Conservation (phyloP, 2,329 filamentous ascomycete species). For the Diaporthe sp. region DNA sequence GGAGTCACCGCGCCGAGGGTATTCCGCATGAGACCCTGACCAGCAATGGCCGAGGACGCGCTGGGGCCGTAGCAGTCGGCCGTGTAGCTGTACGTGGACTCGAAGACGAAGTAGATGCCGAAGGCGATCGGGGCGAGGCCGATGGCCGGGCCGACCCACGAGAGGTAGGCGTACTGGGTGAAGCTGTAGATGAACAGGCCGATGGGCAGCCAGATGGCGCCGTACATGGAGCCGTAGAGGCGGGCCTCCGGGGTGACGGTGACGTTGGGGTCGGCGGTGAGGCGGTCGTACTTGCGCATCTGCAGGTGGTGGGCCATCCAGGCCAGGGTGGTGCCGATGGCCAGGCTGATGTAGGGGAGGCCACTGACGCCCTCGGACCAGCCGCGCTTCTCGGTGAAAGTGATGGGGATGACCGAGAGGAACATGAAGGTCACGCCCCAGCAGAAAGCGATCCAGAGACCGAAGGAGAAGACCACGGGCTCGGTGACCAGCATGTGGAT, state of each 20-base stretch:
- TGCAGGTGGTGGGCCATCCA: slow-evolving; percentile 62
- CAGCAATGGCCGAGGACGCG: slow-evolving; percentile 55
- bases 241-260: slow-evolving; percentile 58
- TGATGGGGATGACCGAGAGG: slow-evolving; percentile 63
- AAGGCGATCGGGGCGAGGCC: slow-evolving; percentile 63
- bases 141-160: slow-evolving; percentile 63
- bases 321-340: slow-evolving; percentile 60
- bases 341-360: slow-evolving; percentile 64
- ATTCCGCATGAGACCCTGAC: slow-evolving; percentile 65
- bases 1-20: slow-evolving; percentile 65
- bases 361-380: slow-evolving; percentile 63
- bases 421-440: slow-evolving; percentile 68
- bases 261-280: slow-evolving; percentile 51
- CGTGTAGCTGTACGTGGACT: slow-evolving; percentile 59
- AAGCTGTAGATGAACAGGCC: slow-evolving; percentile 67
- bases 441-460: slow-evolving; percentile 39
- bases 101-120: slow-evolving; percentile 63
- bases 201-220: slow-evolving; percentile 59
- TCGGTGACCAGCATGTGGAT: slow-evolving; percentile 39
- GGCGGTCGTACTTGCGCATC: slow-evolving; percentile 60
- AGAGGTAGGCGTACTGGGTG: slow-evolving; percentile 62
- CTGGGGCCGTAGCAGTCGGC: slow-evolving; percentile 64
- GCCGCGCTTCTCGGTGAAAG: slow-evolving; percentile 63
- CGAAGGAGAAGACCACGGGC: slow-evolving; percentile 39
- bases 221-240: slow-evolving; percentile 62